Percentiles rank a stretch among this genome's conserved stretches.
These are phyloP conservation scores for Verbena officinalis DNA, from an alignment of 257 asterid genomes.

Conservation along the genomic window DNA sequence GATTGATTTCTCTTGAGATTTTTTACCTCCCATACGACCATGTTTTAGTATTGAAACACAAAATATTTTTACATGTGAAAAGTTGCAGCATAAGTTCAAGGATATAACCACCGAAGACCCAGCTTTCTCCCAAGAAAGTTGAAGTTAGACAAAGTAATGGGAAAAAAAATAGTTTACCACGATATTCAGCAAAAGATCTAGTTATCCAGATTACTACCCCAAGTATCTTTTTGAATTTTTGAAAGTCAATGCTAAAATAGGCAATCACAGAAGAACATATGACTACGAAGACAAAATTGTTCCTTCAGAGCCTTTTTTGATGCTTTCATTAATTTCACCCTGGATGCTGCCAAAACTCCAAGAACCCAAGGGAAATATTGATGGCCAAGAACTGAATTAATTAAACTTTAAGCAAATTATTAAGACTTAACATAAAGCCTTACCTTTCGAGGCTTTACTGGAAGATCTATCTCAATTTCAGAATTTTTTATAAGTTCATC, in stretches of 20 bases:
- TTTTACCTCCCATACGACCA: slow-evolving; percentile 9
- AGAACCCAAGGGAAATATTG: slow-evolving; percentile 12
- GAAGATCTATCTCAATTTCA: slow-evolving; percentile 60
- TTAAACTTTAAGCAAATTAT: slow-evolving; percentile 13
- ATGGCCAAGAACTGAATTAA: slow-evolving; percentile 14
- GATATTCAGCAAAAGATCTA: background rate
- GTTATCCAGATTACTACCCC: background rate
- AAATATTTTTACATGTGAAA: background rate
- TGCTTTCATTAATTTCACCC: background rate
- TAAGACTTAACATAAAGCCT: slow-evolving; percentile 25
- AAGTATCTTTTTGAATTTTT: background rate
- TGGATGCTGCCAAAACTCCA: slow-evolving; percentile 6
- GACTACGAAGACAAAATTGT: background rate
- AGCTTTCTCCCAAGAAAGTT: slow-evolving; percentile 11
- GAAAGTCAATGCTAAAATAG: background rate
- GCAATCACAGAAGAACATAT: slow-evolving; percentile 2
- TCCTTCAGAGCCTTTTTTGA: background rate
- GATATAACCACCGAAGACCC: slow-evolving; percentile 5
- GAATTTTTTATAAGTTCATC: slow-evolving; percentile 52
- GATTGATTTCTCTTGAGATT: slow-evolving; percentile 20
- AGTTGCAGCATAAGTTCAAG: background rate
- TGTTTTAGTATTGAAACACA: background rate
- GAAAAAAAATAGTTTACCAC: background rate
- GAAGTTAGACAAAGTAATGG: background rate
- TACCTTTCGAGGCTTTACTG: slow-evolving; percentile 96